phyloP scores from a whole-genome alignment of 768 basidiomycete species.

The Amanita phalloides region DNA sequence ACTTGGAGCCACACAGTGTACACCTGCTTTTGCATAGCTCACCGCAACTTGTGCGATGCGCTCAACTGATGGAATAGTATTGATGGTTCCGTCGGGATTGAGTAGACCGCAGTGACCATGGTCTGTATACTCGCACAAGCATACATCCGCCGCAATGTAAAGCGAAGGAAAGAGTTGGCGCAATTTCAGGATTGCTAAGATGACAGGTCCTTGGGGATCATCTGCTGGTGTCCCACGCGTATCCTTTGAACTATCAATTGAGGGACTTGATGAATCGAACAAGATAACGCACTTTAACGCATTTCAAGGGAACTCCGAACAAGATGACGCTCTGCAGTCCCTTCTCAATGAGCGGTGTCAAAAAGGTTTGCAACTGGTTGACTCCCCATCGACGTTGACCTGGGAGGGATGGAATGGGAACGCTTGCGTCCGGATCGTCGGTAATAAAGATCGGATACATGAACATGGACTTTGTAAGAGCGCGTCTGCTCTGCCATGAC shows the following conservation, averaged over 20 bases:
- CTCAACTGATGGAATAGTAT: conserved; percentile 66
- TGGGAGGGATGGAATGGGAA: conserved; percentile 58
- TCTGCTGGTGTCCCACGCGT: conserved; percentile 79
- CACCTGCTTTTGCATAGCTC: conserved; percentile 89
- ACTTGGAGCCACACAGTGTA: conserved; percentile 95
- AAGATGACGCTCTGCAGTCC: conserved; percentile 88
- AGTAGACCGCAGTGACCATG: conserved; percentile 89
- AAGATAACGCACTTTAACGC: conserved; percentile 47
- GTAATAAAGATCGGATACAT: conserved; percentile 99
- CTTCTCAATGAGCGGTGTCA: conserved; percentile 81
- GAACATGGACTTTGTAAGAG: conserved; percentile 85
- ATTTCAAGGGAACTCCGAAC: conserved; percentile 85
- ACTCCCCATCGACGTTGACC: conserved; percentile 92
- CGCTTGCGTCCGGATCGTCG: conserved; percentile 45
- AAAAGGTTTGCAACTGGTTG: conserved; percentile 81
- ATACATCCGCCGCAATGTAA: conserved; percentile 91
- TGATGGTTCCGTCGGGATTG: conserved; percentile 44
- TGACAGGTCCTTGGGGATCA: conserved; percentile 84
- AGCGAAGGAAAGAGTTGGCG: conserved; percentile 69
- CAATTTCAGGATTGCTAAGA: conserved; percentile 79
- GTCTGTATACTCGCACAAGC: conserved; percentile 98
- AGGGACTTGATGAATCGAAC: not conserved
- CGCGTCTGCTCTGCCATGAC: conserved; percentile 74
- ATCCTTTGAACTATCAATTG: conserved; percentile 44
- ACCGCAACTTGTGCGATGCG: conserved; percentile 90